A percentile compares a stretch with the other conserved stretches of the same genome.
phyloP scores from a whole-genome alignment of 805 yeast species.

The Myxozyma lipomycoides region DNA sequence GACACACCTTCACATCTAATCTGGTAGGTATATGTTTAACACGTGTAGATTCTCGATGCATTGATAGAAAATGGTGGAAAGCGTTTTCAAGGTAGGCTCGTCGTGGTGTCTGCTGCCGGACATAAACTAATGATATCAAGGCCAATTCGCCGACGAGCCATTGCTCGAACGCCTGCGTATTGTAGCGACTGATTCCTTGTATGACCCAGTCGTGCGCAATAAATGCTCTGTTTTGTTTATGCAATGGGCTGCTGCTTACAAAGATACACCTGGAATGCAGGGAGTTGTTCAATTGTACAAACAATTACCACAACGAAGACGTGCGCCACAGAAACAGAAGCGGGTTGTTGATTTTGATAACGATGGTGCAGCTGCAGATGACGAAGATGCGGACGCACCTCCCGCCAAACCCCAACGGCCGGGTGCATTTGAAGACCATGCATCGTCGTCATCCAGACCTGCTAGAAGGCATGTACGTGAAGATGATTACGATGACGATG shows the following conservation, averaged over 20 bases:
- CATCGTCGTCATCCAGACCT: slow-evolving; percentile 8
- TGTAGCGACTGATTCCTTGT: slow-evolving; percentile 45
- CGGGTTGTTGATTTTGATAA: slow-evolving; percentile 24
- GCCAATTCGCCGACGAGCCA: slow-evolving; percentile 49
- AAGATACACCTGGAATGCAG: slow-evolving; percentile 47
- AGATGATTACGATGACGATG: slow-evolving; percentile 26
- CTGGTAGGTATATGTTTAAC: background rate
- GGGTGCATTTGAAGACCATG: background rate
- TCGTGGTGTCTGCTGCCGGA: too few species aligned
- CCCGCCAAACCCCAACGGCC: slow-evolving; percentile 4
- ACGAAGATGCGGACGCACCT: slow-evolving; percentile 10
- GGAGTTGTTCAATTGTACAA: slow-evolving; percentile 48
- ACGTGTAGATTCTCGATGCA: slow-evolving; percentile 46
- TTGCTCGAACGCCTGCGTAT: slow-evolving; percentile 59
- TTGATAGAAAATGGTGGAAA: slow-evolving; percentile 55
- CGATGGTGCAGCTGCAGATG: slow-evolving; percentile 22
- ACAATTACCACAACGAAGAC: slow-evolving; percentile 41
- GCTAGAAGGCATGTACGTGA: slow-evolving; percentile 24
- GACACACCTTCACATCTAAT: slow-evolving; percentile 24
- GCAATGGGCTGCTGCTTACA: slow-evolving; percentile 64
- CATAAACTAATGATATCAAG: slow-evolving; percentile 2
- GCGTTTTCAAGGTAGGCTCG: slow-evolving; percentile 30
- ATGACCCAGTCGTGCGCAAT: slow-evolving; percentile 45
- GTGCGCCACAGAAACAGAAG: slow-evolving; percentile 29
- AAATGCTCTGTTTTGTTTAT: slow-evolving; percentile 50